A percentile compares a stretch with the other conserved stretches of the same genome.
Conservation (phyloP, 2,329 filamentous ascomycete genomes). For the Fusarium goolgardi region DNA sequence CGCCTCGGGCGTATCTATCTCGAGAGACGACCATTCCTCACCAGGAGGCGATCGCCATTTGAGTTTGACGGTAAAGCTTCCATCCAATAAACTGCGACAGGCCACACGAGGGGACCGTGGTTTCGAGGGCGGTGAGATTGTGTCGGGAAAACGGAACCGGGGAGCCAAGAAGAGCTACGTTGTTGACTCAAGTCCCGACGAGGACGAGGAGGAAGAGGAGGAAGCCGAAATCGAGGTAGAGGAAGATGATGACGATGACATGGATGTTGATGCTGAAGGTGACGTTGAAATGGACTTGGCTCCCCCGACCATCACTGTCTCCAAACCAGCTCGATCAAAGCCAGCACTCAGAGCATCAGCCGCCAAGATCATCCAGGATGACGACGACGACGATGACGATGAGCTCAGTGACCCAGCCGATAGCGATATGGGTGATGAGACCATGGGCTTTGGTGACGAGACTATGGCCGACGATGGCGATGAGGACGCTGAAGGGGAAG, state of each 20-base stretch:
- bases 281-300: conserved; percentile 61
- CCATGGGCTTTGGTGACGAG: conserved; percentile 57
- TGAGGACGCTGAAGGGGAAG: conserved; percentile 62
- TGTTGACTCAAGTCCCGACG: conserved; percentile 65
- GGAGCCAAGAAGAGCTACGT: conserved; percentile 70
- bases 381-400: conserved; percentile 62
- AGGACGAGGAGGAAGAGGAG: conserved; percentile 57
- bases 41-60: conserved; percentile 59
- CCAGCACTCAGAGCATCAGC: conserved; percentile 50
- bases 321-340: conserved; percentile 57
- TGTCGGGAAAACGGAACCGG: conserved; percentile 64
- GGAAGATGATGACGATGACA: conserved; percentile 57
- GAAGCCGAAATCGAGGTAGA: conserved; percentile 55
- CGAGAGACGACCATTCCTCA: conserved; percentile 60
- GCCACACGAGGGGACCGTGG: conserved; percentile 57
- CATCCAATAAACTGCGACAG: conserved; percentile 64
- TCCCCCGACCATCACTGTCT: conserved; percentile 61
- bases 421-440: conserved; percentile 58
- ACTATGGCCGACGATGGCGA: conserved; percentile 59
- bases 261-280: conserved; percentile 58
- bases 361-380: conserved; percentile 52
- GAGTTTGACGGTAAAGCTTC: conserved; percentile 63
- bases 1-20: conserved; percentile 56
- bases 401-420: conserved; percentile 66
- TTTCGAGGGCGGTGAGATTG: conserved; percentile 60